Evolutionary conservation across 768 basidiomycete species (phyloP).

Genomic region (Kwoniella dejecticola): DNA sequence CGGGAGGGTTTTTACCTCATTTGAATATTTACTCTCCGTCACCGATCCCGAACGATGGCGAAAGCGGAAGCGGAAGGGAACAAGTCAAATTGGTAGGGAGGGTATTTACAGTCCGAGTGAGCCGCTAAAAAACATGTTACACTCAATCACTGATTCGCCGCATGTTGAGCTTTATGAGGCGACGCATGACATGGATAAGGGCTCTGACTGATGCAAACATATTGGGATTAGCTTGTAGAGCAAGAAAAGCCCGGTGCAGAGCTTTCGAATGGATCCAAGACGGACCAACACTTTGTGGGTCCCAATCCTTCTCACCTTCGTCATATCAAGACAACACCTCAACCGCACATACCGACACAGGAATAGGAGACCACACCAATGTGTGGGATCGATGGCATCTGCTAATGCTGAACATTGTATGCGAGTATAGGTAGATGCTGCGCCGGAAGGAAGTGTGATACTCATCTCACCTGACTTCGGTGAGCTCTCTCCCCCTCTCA

Average conservation of each 20-base stretch:
- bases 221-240: not conserved
- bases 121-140: not conserved
- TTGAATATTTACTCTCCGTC: slow-evolving; percentile 65
- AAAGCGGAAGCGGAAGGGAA: no score
- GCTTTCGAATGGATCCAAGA: slow-evolving; percentile 59
- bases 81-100: slow-evolving; percentile 65
- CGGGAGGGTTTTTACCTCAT: slow-evolving; percentile 81
- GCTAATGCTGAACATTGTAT: not conserved
- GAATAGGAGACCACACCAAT: no score
- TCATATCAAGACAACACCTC: no score
- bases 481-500: slow-evolving; percentile 51
- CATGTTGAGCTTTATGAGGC: no score
- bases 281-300: slow-evolving; percentile 70
- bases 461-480: slow-evolving; percentile 75
- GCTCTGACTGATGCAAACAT: not conserved
- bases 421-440: slow-evolving; percentile 62
- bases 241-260: slow-evolving; percentile 4
- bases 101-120: slow-evolving; percentile 76
- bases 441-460: slow-evolving; percentile 66
- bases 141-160: no score
- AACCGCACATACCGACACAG: no score
- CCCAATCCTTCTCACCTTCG: no score
- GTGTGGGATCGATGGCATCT: no score
- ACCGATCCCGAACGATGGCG: slow-evolving; percentile 48
- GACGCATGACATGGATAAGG: not conserved